These are phyloP conservation scores for Leucosporidium scottii DNA, from an alignment of 768 basidiomycete species.

Conservation along the genomic window DNA sequence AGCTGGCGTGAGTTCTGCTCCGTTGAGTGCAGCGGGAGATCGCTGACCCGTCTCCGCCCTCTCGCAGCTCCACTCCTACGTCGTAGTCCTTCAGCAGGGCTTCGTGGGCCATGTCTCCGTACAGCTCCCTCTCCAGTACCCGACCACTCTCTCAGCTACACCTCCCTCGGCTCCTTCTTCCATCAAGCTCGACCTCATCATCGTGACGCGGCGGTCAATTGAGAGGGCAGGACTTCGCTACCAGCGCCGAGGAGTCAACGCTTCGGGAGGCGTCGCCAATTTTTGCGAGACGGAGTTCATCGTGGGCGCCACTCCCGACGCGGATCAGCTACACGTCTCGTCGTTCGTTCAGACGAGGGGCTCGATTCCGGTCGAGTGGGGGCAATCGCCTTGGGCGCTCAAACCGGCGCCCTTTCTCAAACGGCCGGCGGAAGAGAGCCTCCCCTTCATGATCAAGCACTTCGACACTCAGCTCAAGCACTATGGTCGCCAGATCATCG, in stretches of 20 bases:
- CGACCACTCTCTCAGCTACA: conserved; percentile 13
- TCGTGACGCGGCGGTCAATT: conserved; percentile 77
- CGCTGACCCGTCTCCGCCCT: neutral
- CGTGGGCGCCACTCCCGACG: conserved; percentile 49
- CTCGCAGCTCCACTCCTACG: conserved; percentile 24
- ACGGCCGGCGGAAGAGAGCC: conserved; percentile 30
- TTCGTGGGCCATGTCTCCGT: conserved; percentile 13
- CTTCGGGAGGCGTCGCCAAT: conserved; percentile 42
- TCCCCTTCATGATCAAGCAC: conserved; percentile 29
- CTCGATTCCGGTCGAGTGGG: conserved; percentile 48
- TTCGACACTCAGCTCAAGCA: conserved; percentile 25
- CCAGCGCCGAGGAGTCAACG: conserved; percentile 89
- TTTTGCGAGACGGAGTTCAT: conserved; percentile 63
- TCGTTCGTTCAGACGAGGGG: conserved; percentile 81
- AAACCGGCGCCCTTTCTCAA: conserved; percentile 38
- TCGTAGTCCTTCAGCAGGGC: conserved; percentile 21
- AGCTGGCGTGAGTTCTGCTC: conserved; percentile 58
- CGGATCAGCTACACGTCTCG: conserved; percentile 58
- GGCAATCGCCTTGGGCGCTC: conserved; percentile 33
- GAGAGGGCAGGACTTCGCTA: conserved; percentile 89
- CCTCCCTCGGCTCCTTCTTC: neutral
- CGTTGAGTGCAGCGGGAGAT: neutral
- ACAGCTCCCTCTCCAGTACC: conserved; percentile 12
- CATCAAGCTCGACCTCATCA: conserved; percentile 58
- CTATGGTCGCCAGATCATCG: conserved; percentile 54